A percentile compares a stretch with the other conserved stretches of the same genome.
These are phyloP conservation scores for Tetrapisispora nanseiensis DNA, from an alignment of 805 yeast genomes.

Conservation along the genomic window DNA sequence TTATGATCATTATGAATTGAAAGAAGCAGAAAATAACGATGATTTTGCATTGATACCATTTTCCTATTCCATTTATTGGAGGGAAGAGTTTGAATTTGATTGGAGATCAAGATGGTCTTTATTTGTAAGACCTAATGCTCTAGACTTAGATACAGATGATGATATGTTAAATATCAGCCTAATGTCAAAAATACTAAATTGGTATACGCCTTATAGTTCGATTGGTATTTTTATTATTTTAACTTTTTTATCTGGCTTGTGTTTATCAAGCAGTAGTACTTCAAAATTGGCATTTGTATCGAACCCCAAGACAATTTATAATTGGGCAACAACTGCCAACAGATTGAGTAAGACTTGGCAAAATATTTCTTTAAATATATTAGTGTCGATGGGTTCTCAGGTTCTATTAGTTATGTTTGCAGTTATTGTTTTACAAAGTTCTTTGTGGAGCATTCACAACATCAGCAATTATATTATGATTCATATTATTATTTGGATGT, in stretches of 20 bases:
- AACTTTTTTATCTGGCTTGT: not conserved
- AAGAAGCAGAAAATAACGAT: slow-evolving; percentile 30
- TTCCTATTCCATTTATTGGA: slow-evolving; percentile 82
- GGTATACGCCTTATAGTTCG: slow-evolving; percentile 9
- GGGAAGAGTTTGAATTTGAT: slow-evolving; percentile 60
- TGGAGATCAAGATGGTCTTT: slow-evolving; percentile 68
- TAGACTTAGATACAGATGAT: slow-evolving; percentile 18
- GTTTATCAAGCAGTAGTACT: not conserved
- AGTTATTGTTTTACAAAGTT: slow-evolving; percentile 47
- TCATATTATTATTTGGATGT: slow-evolving; percentile 48
- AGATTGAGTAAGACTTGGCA: not conserved
- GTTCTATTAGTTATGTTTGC: slow-evolving; percentile 55
- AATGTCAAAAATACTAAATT: not conserved
- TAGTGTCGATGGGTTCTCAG: slow-evolving; percentile 70
- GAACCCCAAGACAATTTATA: not conserved
- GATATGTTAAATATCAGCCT: not conserved
- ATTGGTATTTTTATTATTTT: not conserved
- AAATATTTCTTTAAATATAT: slow-evolving; percentile 15
- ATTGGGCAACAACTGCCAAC: not conserved
- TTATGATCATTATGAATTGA: slow-evolving; percentile 47
- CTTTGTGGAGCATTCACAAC: slow-evolving; percentile 52
- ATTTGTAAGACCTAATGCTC: slow-evolving; percentile 28
- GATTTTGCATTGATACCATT: slow-evolving; percentile 49
- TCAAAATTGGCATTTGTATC: not conserved
- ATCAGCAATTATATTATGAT: slow-evolving; percentile 60